Evolutionary conservation across 345 rosid genomes (phyloP).

Genomic region (Citrus maxima): DNA sequence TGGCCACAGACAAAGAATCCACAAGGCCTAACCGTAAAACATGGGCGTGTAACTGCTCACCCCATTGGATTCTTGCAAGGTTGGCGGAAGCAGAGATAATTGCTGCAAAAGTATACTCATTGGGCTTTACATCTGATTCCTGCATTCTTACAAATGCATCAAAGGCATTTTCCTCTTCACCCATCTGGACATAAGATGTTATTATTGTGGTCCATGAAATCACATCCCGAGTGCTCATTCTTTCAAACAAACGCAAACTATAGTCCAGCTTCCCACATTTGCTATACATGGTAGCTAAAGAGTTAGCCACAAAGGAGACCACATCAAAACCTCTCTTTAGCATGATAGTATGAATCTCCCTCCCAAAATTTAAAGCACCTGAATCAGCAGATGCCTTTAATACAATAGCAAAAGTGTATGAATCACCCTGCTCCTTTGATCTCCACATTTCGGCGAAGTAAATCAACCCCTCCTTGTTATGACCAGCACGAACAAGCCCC

Average conservation of each 20-base stretch:
- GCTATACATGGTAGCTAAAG: conserved; percentile 67
- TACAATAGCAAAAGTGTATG: conserved; percentile 53
- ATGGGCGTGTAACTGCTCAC: conserved; percentile 78
- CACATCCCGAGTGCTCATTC: conserved; percentile 56
- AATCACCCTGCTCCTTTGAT: conserved; percentile 44
- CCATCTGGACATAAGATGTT: conserved; percentile 48
- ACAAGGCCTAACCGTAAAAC: conserved; percentile 48
- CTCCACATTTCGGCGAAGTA: conserved; percentile 70
- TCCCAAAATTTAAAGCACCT: conserved; percentile 56
- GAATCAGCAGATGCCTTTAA: conserved; percentile 78
- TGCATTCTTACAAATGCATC: conserved; percentile 54
- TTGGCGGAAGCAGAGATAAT: conserved; percentile 61
- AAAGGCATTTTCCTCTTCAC: conserved; percentile 58
- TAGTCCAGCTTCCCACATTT: conserved; percentile 70
- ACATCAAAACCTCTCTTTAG: conserved; percentile 52
- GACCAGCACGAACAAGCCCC: conserved; percentile 65
- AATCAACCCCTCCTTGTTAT: conserved; percentile 44
- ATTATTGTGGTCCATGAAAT: conserved; percentile 83
- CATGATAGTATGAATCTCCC: conserved; percentile 67
- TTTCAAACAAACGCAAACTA: conserved; percentile 56
- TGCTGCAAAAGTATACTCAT: conserved; percentile 69
- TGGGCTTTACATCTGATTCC: conserved; percentile 51
- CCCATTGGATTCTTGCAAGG: conserved; percentile 63
- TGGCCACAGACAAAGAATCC: conserved; percentile 54
- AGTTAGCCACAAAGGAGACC: conserved; percentile 61